phyloP scores from a whole-genome alignment of 2,329 filamentous ascomycete species.

The Podosphaera xanthii region DNA sequence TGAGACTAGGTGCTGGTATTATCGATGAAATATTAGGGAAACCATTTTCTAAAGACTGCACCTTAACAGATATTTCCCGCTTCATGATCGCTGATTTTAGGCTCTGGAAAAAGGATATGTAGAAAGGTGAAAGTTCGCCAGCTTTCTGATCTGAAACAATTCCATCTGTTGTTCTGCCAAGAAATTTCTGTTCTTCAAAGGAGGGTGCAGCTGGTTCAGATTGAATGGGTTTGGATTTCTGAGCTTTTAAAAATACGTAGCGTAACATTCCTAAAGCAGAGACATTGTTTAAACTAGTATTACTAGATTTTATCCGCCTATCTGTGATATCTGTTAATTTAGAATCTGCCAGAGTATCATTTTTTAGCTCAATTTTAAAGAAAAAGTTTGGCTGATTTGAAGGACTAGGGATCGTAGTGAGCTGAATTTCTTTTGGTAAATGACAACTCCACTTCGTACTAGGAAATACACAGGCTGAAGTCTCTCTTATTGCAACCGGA shows the following conservation, averaged over 20 bases:
- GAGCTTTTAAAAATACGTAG: slow-evolving; percentile 11
- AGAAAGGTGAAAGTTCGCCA: slow-evolving; percentile 76
- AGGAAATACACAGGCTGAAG: slow-evolving; percentile 46
- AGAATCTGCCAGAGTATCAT: slow-evolving; percentile 24
- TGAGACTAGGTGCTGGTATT: slow-evolving; percentile 40
- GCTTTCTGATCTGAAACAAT: slow-evolving; percentile 43
- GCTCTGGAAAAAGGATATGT: slow-evolving; percentile 45
- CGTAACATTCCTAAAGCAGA: slow-evolving; percentile 15
- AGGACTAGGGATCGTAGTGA: slow-evolving; percentile 35
- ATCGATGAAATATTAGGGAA: slow-evolving; percentile 24
- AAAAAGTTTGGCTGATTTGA: slow-evolving; percentile 56
- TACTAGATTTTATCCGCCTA: slow-evolving; percentile 9
- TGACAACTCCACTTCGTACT: slow-evolving; percentile 69
- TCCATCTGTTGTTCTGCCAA: slow-evolving; percentile 69
- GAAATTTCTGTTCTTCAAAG: slow-evolving; percentile 46
- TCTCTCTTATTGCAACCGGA: slow-evolving; percentile 39
- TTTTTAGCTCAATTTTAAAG: slow-evolving; percentile 54
- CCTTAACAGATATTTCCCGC: neutral
- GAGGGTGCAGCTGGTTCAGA: slow-evolving; percentile 24
- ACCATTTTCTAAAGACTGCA: slow-evolving; percentile 3
- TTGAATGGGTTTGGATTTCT: slow-evolving; percentile 19
- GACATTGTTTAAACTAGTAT: slow-evolving; percentile 14
- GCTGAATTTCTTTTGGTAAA: slow-evolving; percentile 55
- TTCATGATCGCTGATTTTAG: slow-evolving; percentile 16
- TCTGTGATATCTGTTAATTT: slow-evolving; percentile 20